Evolutionary conservation across 1,284 basidiomycete species (phyloP), one percentile per base, ranked within the genome.

Genomic region (Ganoderma resinaceum): DNA sequence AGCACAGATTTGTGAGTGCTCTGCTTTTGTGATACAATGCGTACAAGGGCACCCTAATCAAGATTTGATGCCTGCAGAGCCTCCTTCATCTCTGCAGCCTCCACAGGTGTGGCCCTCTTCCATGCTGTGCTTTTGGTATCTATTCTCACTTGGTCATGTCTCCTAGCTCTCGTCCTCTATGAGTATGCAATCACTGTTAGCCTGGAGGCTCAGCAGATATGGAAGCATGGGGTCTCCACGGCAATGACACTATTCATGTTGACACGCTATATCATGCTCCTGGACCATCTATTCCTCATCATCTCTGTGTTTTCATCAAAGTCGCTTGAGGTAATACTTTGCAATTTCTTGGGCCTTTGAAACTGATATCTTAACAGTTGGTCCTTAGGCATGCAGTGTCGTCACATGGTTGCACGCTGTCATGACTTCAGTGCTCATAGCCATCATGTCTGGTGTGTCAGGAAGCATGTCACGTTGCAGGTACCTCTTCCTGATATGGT

Each of bases 221-320:
- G 72, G 72, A 65, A 37, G 12, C 66, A 69, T 1, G 42, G 67
- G 8, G 20, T 63, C 0, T 69, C 72, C 8, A 65, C 53, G 18
- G 68, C 66, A 1, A 66, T 65, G 0, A 20, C 66, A 11, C 65
- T 73, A 6, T 71, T 73, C 62, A 58, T 71, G 20, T 61, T 70
- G 52, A 73, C 72, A 14, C 68, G 72, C 29, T 73, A 73, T 49
- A 26, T 73, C 55, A 67, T 63, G 12, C 65, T 73, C 16, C 63
- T 71, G 9, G 42, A 69, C 20, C 69, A 66, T 16, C 31, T 71
- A 9, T 62, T 73, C 29, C 67, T 60, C 33, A 23, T 66, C 0
- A 26, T 71, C 7, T 53, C 63, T 4, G 55, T 73, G 6, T 71
- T 65, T 12, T 62, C 63, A 11, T 59, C 71, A 26, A 62, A 52